Evolutionary conservation across 345 rosid genomes (phyloP).

Genomic region (Aquilaria sinensis): DNA sequence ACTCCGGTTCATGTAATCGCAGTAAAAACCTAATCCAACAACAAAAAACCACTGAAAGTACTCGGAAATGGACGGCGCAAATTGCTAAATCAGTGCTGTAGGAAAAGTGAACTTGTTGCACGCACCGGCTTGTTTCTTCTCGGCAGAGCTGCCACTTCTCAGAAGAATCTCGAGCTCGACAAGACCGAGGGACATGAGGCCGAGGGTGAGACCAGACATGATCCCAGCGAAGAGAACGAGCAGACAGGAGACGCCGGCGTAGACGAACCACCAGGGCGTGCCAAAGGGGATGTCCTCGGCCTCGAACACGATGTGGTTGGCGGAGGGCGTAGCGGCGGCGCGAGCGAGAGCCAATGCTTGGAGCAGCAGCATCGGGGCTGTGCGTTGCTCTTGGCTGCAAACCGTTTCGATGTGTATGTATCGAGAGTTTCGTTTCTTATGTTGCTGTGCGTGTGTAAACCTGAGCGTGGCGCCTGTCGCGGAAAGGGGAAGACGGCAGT

Average conservation of each 20-base stretch:
- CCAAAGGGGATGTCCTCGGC: constrained; percentile 57
- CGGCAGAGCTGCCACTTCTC: constrained; percentile 49
- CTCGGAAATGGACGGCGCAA: neutral
- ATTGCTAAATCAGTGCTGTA: neutral
- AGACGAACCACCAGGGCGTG: constrained; percentile 51
- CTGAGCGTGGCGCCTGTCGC: too few relatives aligned
- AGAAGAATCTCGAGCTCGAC: constrained; percentile 71
- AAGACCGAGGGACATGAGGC: constrained; percentile 63
- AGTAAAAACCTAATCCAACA: neutral
- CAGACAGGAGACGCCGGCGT: constrained; percentile 56
- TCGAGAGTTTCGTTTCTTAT: too few relatives aligned
- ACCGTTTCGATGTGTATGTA: too few relatives aligned
- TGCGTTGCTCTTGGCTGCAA: too few relatives aligned
- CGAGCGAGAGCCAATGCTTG: constrained; percentile 25
- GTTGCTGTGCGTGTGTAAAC: too few relatives aligned
- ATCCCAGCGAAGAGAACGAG: constrained; percentile 75
- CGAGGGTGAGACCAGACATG: constrained; percentile 77
- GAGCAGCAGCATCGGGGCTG: constrained; percentile 21
- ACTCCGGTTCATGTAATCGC: neutral
- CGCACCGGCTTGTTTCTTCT: constrained; percentile 59
- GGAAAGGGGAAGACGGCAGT: too few relatives aligned
- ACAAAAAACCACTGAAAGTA: neutral
- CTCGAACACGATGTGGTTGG: constrained; percentile 35
- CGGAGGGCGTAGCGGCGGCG: constrained; percentile 13
- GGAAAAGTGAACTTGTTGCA: neutral